Evolutionary conservation across 164 flowering plant genomes (phyloP), one percentile per base, ranked within the genome.

Genomic region (Saururus chinensis): DNA sequence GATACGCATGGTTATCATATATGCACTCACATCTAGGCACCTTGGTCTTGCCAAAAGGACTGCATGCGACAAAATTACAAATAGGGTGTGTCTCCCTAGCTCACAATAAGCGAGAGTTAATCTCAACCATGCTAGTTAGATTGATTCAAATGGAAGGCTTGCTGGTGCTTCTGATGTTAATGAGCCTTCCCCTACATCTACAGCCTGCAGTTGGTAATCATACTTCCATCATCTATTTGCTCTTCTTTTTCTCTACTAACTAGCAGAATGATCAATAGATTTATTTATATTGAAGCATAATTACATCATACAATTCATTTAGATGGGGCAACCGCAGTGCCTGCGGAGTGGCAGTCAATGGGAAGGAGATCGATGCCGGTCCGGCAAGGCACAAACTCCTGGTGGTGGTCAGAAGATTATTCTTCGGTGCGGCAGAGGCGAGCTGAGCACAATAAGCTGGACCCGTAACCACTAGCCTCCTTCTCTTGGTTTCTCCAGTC

Each of bases 351-450:
- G 35, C 58, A 8, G 35, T 14, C 9, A 40, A 42, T 19, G 53
- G 66, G 66, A 56, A 48, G 66, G 51, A 64, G 40, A 56, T 21
- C 24, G 2, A 4, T 56, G 60, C 8, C 26, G 1, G 19, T 17
- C 14, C 49, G 49, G 21, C 40, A 56, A 17, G 60, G 24, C 22
- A 30, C 0, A n/a, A 20, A 16, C 16, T 30, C 66, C 24, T 42
- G 66, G 54, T 56, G 60, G 66, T 56, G 60, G 59, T 56, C 60
- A 4, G 60, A 42, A n/a, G 66, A 64, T 64, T 64, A 64, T 30
- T 64, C 66, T 57, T 19, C 60, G 25, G 59, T 35, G n/a, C 37
- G 54, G 25, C 40, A 60, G 20, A 45, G 60, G 9, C 53, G 51
- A 45, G 51, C 66, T 17, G 54, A 23, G n/a, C 66, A 64, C 30